Evolutionary conservation across 108 stramenopile genomes (phyloP).

Genomic region (Stephanodiscus triporus): DNA sequence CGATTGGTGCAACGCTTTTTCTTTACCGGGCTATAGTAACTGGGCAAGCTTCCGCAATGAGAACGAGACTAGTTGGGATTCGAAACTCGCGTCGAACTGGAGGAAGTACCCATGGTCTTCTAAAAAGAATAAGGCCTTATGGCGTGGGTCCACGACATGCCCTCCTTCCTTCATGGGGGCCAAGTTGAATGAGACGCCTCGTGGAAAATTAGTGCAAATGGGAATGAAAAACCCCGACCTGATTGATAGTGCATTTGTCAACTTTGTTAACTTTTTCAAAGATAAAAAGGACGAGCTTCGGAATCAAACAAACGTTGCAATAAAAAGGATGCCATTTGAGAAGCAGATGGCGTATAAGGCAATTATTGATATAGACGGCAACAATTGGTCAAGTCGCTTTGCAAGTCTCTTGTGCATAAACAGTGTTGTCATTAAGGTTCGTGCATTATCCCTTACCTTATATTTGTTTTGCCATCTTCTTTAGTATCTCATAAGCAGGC

Average conservation of each 20-base stretch:
- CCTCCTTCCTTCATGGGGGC: background rate
- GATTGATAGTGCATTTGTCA: constrained; percentile 35
- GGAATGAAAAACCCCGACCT: constrained; percentile 25
- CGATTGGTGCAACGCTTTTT: background rate
- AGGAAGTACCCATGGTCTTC: background rate
- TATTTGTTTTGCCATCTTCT: background rate
- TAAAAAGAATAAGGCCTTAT: background rate
- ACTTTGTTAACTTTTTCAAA: constrained; percentile 7
- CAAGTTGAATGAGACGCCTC: constrained; percentile 16
- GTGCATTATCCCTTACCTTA: background rate
- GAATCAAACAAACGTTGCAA: constrained; percentile 8
- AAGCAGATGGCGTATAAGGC: constrained; percentile 15
- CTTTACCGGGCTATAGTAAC: background rate
- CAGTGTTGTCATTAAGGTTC: constrained; percentile 31
- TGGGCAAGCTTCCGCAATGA: background rate
- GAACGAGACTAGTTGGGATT: background rate
- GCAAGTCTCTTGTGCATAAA: constrained; percentile 31
- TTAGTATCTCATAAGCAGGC: background rate
- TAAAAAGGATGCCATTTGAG: constrained; percentile 13
- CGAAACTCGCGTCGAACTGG: background rate
- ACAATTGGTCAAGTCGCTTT: constrained; percentile 39
- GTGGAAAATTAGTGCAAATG: constrained; percentile 22
- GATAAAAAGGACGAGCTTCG: constrained; percentile 6
- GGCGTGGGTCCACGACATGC: background rate
- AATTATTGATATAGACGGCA: constrained; percentile 44